Base-by-base conservation (phyloP, 208 protist genomes). In the Leishmania lainsoni region DNA sequence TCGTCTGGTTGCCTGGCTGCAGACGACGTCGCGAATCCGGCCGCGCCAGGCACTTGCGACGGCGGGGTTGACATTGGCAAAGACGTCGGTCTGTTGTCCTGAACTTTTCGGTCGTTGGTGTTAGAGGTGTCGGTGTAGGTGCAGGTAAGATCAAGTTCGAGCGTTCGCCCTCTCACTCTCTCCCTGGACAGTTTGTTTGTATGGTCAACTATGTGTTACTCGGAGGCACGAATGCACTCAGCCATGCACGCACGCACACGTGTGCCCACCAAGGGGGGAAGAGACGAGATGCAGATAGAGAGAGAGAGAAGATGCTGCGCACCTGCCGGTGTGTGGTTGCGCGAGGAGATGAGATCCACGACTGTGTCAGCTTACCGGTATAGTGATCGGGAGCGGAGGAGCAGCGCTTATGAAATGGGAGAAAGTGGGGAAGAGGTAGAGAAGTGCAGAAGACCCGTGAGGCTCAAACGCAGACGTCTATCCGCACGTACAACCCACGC, bases 381-480 rank as follows among this genome's bases (percentile, higher is more conserved):
- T 68, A 14, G 29, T 39, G 29, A 39, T 45, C 51, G 16, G 70
- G 68, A 70, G 71, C 12, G 73, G 32, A 72, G 29, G 39, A 80
- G 70, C 42, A 69, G 59, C 45, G 61, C 42, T 42, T 68, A 20
- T 39, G 29, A 68, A 29, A 39, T 39, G 12, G 29, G 61, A 51
- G 78, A 78, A 79, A 81, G 69, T 61, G 80, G 32, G 74, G 65
- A 65, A 81, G 63, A 80, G 3, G 51, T 56, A 86, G 48, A 81
- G 76, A 79, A 68, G 58, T 35, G 39, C 49, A 84, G 52, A 58
- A 32, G 75, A 51, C 39, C 0, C 22, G 58, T 20, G 26, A 39
- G 29, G 61, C 29, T 32, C 61, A 39, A 68, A 8, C 29, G 22
- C 4, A 39, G 61, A 16, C 61, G 3, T 20, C 17, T 29, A 42